phyloP scores from a whole-genome alignment of 2,329 filamentous ascomycete species.

The Trichoderma sp. region DNA sequence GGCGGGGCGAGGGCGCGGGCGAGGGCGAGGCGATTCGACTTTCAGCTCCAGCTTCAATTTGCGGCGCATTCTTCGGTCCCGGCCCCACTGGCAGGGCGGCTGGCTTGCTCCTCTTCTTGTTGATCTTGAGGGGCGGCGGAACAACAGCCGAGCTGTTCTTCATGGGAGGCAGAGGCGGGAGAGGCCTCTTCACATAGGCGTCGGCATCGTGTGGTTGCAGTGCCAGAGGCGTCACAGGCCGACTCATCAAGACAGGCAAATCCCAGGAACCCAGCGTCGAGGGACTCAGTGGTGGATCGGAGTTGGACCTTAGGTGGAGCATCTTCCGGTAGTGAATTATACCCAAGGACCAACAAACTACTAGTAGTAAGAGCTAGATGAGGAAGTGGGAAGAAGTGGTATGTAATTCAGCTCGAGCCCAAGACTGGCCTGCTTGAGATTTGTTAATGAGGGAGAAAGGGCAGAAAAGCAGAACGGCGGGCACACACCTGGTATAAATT shows the following conservation, averaged over 20 bases:
- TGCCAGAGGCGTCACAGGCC: background rate
- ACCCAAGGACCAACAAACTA: background rate
- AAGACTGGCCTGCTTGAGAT: background rate
- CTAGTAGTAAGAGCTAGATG: background rate
- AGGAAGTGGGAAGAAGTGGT: background rate
- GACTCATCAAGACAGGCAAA: background rate
- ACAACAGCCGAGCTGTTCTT: background rate
- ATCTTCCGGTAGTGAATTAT: background rate
- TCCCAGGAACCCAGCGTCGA: background rate
- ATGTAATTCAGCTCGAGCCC: conserved; percentile 1
- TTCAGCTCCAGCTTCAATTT: background rate
- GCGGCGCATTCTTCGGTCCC: background rate
- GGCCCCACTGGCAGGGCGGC: background rate
- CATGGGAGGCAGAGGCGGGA: conserved; percentile 7
- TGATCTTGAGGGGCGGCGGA: conserved; percentile 19
- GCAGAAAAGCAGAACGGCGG: background rate
- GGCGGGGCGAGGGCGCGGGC: conserved; percentile 15
- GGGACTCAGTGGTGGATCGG: conserved; percentile 7
- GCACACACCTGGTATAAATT: conserved; percentile 7
- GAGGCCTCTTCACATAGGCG: background rate
- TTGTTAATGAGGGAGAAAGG: conserved; percentile 5
- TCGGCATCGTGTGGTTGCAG: conserved; percentile 3
- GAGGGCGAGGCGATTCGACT: conserved; percentile 11
- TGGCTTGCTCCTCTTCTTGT: conserved; percentile 7
- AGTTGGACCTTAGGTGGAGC: conserved; percentile 7